These are phyloP conservation scores for Heterobasidion irregulare DNA, from an alignment of 1,284 basidiomycete genomes.

Conservation along the genomic window DNA sequence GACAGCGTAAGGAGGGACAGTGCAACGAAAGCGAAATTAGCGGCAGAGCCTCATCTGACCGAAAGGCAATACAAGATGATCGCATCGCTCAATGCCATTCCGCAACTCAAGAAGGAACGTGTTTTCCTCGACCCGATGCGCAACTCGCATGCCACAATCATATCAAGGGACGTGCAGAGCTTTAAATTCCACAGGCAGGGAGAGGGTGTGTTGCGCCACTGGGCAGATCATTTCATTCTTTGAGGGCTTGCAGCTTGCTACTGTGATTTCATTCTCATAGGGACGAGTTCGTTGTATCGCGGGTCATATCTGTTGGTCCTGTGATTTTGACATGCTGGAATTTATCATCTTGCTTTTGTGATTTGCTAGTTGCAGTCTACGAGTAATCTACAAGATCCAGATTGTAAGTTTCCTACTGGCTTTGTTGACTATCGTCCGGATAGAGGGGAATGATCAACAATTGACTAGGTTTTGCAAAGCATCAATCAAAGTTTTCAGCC, in stretches of 20 bases:
- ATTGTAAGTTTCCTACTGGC: too few species aligned
- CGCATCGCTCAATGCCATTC: constrained; percentile 53
- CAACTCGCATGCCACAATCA: constrained; percentile 64
- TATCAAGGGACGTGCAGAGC: constrained; percentile 53
- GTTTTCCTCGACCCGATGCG: constrained; percentile 49
- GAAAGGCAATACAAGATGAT: constrained; percentile 44
- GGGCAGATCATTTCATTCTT: constrained; percentile 57
- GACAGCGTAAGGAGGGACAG: neutral
- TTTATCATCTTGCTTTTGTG: too few species aligned
- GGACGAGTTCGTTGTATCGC: too few species aligned
- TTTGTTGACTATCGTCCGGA: too few species aligned
- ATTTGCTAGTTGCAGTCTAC: too few species aligned
- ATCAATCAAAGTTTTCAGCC: too few species aligned
- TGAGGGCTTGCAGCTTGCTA: constrained; percentile 8
- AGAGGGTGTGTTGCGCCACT: constrained; percentile 57
- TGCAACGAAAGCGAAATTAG: neutral
- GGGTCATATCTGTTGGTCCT: too few species aligned
- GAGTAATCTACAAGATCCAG: too few species aligned
- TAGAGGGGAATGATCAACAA: too few species aligned
- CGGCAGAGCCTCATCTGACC: constrained; percentile 25
- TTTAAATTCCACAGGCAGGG: constrained; percentile 52
- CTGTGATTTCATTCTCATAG: too few species aligned
- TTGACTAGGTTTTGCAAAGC: too few species aligned
- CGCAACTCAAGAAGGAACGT: constrained; percentile 55
- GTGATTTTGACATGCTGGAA: too few species aligned